These are phyloP conservation scores for Fomes fomentarius DNA, from an alignment of 1,284 basidiomycete genomes.

Conservation along the genomic window DNA sequence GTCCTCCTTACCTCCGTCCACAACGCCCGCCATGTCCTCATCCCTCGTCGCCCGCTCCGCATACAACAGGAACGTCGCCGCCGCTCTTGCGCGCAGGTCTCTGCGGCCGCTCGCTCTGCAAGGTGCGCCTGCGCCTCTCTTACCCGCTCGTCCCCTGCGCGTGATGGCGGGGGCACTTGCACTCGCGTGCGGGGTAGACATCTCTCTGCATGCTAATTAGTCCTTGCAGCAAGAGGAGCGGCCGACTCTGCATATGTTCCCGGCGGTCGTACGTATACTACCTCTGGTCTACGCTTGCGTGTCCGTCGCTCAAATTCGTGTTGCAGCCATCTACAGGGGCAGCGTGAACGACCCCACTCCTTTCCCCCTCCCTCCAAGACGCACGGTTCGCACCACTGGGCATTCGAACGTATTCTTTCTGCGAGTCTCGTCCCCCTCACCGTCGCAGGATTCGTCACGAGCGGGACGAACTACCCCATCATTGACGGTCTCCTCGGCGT, in stretches of 20 bases:
- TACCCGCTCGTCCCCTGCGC: not conserved
- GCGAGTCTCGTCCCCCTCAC: conserved; percentile 90
- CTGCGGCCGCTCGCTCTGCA: conserved; percentile 36
- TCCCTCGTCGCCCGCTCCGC: conserved; percentile 53
- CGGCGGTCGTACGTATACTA: conserved; percentile 65
- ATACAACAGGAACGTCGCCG: conserved; percentile 45
- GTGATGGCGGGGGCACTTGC: not conserved
- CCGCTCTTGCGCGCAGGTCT: conserved; percentile 43
- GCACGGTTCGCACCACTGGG: conserved; percentile 98
- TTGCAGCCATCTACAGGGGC: conserved; percentile 85
- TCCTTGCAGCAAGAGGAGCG: conserved; percentile 26
- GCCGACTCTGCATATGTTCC: conserved; percentile 54
- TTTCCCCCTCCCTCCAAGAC: conserved; percentile 83
- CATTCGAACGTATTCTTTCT: conserved; percentile 91
- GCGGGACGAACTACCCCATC: conserved; percentile 75
- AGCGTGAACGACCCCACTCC: conserved; percentile 95
- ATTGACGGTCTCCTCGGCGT: conserved; percentile 90
- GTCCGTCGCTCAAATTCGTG: not conserved
- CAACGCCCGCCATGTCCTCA: conserved; percentile 50
- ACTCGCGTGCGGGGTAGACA: conserved; percentile 1
- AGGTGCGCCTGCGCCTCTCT: conserved; percentile 34
- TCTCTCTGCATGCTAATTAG: not conserved
- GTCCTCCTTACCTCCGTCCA: conserved; percentile 15
- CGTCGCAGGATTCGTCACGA: conserved; percentile 76
- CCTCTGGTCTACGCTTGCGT: not conserved